A percentile compares a stretch with the other conserved stretches of the same genome.
Evolutionary conservation across 257 asterid species (phyloP).

Genomic region (Ligustrum vulgare): DNA sequence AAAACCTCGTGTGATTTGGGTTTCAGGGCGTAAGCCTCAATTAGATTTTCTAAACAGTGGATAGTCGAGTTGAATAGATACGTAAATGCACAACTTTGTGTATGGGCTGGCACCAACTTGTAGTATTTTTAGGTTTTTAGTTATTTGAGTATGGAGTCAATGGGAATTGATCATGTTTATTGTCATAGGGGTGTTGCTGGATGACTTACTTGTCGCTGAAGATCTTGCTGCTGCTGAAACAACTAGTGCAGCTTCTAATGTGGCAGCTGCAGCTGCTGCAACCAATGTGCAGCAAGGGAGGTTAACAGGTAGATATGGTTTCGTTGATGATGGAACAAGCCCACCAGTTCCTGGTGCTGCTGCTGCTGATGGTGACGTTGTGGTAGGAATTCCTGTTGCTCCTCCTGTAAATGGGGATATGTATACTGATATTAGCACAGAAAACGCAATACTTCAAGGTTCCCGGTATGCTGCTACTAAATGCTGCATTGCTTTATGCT

Average conservation of each 20-base stretch:
- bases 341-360: slow-evolving; percentile 45
- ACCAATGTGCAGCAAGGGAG: slow-evolving; percentile 63
- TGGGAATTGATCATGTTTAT: slow-evolving; percentile 25
- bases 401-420: slow-evolving; percentile 92
- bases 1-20: not conserved
- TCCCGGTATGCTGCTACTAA: slow-evolving; percentile 51
- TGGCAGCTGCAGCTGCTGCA: slow-evolving; percentile 86
- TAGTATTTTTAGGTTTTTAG: not conserved
- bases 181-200: slow-evolving; percentile 77
- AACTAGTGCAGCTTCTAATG: slow-evolving; percentile 94
- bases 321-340: slow-evolving; percentile 63
- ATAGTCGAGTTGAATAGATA: not conserved
- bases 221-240: slow-evolving; percentile 98
- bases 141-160: slow-evolving; percentile 4
- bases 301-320: slow-evolving; percentile 66
- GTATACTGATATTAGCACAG: slow-evolving; percentile 90
- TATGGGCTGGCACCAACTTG: not conserved
- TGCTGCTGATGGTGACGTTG: slow-evolving; percentile 76
- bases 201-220: slow-evolving; percentile 97
- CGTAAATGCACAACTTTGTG: not conserved
- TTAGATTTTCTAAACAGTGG: not conserved
- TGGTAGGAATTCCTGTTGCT: slow-evolving; percentile 91
- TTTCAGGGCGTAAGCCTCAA: not conserved
- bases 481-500: slow-evolving; percentile 19
- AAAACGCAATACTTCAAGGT: slow-evolving; percentile 79